Evolutionary conservation across 1,284 basidiomycete genomes (phyloP).

Genomic region (Naganishia albida): DNA sequence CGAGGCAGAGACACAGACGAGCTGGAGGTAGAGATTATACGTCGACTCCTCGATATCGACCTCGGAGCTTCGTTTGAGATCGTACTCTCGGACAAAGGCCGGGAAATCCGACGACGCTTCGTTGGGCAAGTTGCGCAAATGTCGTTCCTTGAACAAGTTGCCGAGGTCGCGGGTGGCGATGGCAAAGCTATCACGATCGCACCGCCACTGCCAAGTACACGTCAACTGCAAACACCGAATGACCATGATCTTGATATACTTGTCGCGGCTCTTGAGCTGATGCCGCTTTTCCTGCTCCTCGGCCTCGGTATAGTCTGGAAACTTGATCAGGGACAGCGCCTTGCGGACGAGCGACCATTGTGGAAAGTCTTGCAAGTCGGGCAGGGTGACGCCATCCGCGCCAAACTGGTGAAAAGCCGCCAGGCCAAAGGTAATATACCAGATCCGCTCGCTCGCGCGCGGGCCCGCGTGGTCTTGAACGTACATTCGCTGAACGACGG

Average conservation of each 20-base stretch:
- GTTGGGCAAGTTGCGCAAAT: conserved; percentile 73
- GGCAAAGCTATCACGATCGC: conserved; percentile 65
- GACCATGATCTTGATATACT: conserved; percentile 72
- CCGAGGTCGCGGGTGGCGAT: conserved; percentile 66
- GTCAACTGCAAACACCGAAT: conserved; percentile 72
- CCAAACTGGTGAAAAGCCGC: conserved; percentile 80
- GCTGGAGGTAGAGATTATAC: conserved; percentile 71
- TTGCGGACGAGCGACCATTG: conserved; percentile 68
- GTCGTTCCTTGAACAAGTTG: conserved; percentile 76
- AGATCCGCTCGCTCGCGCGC: conserved; percentile 68
- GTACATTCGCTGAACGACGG: conserved; percentile 37
- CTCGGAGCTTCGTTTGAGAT: conserved; percentile 62
- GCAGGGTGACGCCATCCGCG: conserved; percentile 58
- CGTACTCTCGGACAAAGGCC: conserved; percentile 67
- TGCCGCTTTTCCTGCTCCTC: conserved; percentile 57
- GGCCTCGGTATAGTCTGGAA: conserved; percentile 59
- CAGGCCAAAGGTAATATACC: conserved; percentile 70
- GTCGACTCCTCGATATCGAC: conserved; percentile 64
- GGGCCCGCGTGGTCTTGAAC: conserved; percentile 54
- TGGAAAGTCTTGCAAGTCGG: conserved; percentile 57
- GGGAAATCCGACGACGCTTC: conserved; percentile 74
- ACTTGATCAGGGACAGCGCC: conserved; percentile 64
- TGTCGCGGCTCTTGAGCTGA: conserved; percentile 66
- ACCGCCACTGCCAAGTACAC: conserved; percentile 72
- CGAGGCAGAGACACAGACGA: conserved; percentile 53